Percentiles rank a stretch among this genome's conserved stretches.
These are phyloP conservation scores for Cladophialophora exuberans DNA, from an alignment of 2,329 filamentous ascomycete genomes.

Conservation along the genomic window DNA sequence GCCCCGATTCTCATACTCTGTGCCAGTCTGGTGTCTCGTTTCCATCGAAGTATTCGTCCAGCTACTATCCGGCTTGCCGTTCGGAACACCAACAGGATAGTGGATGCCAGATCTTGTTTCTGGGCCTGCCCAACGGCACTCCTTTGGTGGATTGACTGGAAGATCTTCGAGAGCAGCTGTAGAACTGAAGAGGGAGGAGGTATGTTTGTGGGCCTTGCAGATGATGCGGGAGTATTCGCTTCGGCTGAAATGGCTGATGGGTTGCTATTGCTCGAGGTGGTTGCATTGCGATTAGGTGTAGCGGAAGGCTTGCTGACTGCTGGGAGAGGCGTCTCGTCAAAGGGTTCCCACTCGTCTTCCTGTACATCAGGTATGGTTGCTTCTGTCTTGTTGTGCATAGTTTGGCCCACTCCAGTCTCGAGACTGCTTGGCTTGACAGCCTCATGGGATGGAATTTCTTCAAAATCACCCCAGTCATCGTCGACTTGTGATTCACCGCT, in stretches of 20 bases:
- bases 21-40: conserved; percentile 79
- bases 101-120: conserved; percentile 15
- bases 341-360: conserved; percentile 59
- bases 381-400: neutral
- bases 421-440: too few relatives aligned
- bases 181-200: conserved; percentile 85
- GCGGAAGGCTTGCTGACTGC: neutral
- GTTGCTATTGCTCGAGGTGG: conserved; percentile 27
- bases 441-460: conserved; percentile 24
- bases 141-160: conserved; percentile 47
- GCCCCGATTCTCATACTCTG: conserved; percentile 86
- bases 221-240: neutral
- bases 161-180: conserved; percentile 72
- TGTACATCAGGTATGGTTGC: conserved; percentile 36
- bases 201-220: conserved; percentile 75
- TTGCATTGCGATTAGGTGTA: too few relatives aligned
- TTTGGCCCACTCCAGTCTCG: too few relatives aligned
- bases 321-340: conserved; percentile 45
- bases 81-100: conserved; percentile 33
- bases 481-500: conserved; percentile 30
- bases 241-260: conserved; percentile 21
- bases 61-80: conserved; percentile 81
- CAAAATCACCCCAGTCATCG: conserved; percentile 53
- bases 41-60: conserved; percentile 85
- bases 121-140: neutral